Base-by-base conservation (phyloP, 208 protist genomes). In the Acanthamoeba healyi region DNA sequence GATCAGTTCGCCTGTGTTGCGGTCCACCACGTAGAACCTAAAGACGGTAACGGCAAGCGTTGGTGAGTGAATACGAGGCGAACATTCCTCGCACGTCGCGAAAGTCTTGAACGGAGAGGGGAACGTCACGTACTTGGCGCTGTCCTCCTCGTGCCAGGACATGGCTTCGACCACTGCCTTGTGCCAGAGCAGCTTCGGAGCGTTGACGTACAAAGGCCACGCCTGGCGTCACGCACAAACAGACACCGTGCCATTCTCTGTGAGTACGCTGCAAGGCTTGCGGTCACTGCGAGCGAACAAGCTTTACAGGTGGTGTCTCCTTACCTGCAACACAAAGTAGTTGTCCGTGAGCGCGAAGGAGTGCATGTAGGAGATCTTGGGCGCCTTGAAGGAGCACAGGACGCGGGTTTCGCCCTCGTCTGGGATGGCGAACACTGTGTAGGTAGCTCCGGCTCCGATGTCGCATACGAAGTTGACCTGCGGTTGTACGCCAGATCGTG, bases 331-430 rank as follows among this genome's bases (percentile, higher is more conserved):
- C 6, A 81, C 32, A 38, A 81, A 81, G 32, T 81, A 81, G 40
- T 81, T 81, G 19, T 81, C 70, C 7, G 70, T 81, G 34, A 81
- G 40, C 1, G 70, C 70, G 24, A 81, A 81, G 36, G 70, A 81
- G 24, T 81, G 70, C 70, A 81, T 81, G 70, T 81, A 81, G 36
- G 70, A 81, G 24, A 81, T 81, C 5, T 81, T 40, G 36, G 70
- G 70, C 22, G 70, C 70, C 34, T 40, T 81, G 70, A 81, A 81
- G 19, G 36, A 32, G 70, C 70, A 81, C 38, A 81, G 17, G 15
- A 81, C 40, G 36, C 70, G 70, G 0, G 70, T 46, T 22, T 81
- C 70, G 70, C 38, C 70, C 40, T 81, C 70, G n/a, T 81, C 70
- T 0, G 70, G 70, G 12, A 81, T 34, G 32, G 70, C 70, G 14